A percentile compares a stretch with the other conserved stretches of the same genome.
Evolutionary conservation across 768 basidiomycete genomes (phyloP).

Genomic region (Mrakia blollopis): DNA sequence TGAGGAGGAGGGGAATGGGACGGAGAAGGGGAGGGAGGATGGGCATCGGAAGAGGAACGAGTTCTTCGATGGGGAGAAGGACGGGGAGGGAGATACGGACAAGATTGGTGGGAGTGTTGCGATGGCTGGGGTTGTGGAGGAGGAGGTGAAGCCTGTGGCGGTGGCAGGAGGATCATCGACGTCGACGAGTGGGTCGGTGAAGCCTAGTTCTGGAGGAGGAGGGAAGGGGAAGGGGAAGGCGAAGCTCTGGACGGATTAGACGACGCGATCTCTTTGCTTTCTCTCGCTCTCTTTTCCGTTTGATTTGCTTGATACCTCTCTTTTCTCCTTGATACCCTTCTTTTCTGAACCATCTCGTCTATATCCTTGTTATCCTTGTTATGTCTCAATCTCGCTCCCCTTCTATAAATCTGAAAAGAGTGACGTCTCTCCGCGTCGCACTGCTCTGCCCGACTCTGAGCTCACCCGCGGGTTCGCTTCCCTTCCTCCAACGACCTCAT

Average conservation of each 20-base stretch:
- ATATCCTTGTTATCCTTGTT: neutral
- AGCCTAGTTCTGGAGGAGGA: neutral
- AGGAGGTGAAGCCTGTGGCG: constrained; percentile 5
- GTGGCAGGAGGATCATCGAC: neutral
- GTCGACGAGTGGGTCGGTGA: neutral
- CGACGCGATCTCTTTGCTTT: neutral
- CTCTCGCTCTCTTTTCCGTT: neutral
- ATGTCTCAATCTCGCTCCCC: neutral
- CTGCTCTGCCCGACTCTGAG: neutral
- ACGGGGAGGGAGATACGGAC: constrained; percentile 52
- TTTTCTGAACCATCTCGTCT: neutral
- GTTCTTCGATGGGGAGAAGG: constrained; percentile 67
- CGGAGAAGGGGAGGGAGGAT: constrained; percentile 43
- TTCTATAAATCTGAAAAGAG: no score
- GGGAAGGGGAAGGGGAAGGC: constrained; percentile 5
- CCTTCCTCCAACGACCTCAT: neutral
- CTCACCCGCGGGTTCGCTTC: constrained; percentile 8
- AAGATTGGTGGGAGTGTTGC: neutral
- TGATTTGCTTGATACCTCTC: neutral
- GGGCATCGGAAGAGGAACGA: constrained; percentile 59
- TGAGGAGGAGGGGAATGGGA: constrained; percentile 45
- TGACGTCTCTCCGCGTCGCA: neutral
- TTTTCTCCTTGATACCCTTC: neutral
- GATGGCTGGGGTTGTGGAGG: neutral
- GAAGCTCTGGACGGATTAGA: neutral